These are phyloP conservation scores for Aureobasidium lini DNA, from an alignment of 2,329 filamentous ascomycete genomes.

Conservation along the genomic window DNA sequence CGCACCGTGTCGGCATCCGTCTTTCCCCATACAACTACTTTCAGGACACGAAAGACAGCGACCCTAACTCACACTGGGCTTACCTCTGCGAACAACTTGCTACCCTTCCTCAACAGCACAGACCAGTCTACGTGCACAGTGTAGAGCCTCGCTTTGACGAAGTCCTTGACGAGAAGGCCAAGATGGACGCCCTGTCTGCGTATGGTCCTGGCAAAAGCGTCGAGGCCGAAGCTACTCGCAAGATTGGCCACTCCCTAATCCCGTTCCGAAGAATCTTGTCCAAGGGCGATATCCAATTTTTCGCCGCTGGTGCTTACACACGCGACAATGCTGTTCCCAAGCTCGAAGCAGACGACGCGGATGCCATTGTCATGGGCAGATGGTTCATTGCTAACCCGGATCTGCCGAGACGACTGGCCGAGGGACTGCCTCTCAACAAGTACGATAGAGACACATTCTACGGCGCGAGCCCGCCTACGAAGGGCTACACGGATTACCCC, in stretches of 20 bases:
- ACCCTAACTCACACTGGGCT: conserved; percentile 54
- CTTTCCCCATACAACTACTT: conserved; percentile 52
- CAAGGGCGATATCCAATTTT: conserved; percentile 24
- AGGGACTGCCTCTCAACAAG: conserved; percentile 32
- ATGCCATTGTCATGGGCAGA: conserved; percentile 41
- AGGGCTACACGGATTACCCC: conserved; percentile 33
- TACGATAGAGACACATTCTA: conserved; percentile 41
- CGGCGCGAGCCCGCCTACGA: conserved; percentile 18
- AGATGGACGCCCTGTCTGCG: conserved; percentile 20
- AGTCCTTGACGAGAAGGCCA: conserved; percentile 21
- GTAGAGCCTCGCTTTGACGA: conserved; percentile 50
- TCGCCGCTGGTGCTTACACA: conserved; percentile 35
- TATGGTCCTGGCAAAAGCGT: conserved; percentile 13
- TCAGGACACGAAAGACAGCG: conserved; percentile 53
- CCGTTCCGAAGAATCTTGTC: conserved; percentile 20
- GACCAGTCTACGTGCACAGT: conserved; percentile 53
- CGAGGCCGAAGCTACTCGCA: conserved; percentile 27
- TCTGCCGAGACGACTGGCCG: conserved; percentile 34
- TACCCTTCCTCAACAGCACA: conserved; percentile 34
- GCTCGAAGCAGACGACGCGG: conserved; percentile 34
- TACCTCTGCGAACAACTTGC: conserved; percentile 42
- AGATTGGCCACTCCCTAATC: conserved; percentile 17
- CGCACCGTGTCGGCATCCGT: conserved; percentile 45
- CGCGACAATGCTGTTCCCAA: conserved; percentile 29
- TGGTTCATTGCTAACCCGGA: conserved; percentile 44